Conservation (phyloP, 805 yeast genomes). For the Nakazawaea wickerhamii region DNA sequence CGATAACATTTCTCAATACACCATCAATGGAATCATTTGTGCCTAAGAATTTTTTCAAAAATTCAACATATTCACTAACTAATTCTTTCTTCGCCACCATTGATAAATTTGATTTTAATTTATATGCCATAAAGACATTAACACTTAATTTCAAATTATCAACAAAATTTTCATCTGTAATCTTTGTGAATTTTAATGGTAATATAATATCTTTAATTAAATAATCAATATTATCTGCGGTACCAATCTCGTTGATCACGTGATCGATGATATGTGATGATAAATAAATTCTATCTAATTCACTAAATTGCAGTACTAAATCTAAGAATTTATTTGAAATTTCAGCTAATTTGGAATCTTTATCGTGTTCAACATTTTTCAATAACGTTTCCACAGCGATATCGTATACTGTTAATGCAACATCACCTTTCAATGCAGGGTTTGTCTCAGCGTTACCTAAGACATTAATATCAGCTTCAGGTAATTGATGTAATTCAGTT, state of each 20-base stretch:
- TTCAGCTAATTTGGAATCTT: slow-evolving; percentile 33
- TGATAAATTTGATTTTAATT: slow-evolving; percentile 33
- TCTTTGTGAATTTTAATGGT: slow-evolving; percentile 52
- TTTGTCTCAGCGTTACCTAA: slow-evolving; percentile 82
- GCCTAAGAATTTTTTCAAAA: slow-evolving; percentile 22
- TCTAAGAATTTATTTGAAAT: slow-evolving; percentile 38
- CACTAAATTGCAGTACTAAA: slow-evolving; percentile 64
- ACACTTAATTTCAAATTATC: slow-evolving; percentile 62
- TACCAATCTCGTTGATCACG: slow-evolving; percentile 37
- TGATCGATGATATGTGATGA: slow-evolving; percentile 57
- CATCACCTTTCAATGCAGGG: slow-evolving; percentile 72
- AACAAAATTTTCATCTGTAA: slow-evolving; percentile 42
- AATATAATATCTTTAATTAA: slow-evolving; percentile 53
- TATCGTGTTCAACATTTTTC: slow-evolving; percentile 23
- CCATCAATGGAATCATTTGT: slow-evolving; percentile 24
- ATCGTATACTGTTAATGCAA: slow-evolving; percentile 67
- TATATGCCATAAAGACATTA: slow-evolving; percentile 60
- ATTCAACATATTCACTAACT: slow-evolving; percentile 27
- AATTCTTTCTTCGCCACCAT: slow-evolving; percentile 26
- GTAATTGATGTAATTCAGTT: slow-evolving; percentile 63
- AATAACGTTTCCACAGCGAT: slow-evolving; percentile 48
- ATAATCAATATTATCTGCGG: slow-evolving; percentile 29
- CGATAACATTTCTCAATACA: slow-evolving; percentile 26
- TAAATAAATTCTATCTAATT: slow-evolving; percentile 64
- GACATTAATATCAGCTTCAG: slow-evolving; percentile 82